Base-by-base conservation (phyloP, 2,329 filamentous ascomycete species). In the Aspergillus hortae region DNA sequence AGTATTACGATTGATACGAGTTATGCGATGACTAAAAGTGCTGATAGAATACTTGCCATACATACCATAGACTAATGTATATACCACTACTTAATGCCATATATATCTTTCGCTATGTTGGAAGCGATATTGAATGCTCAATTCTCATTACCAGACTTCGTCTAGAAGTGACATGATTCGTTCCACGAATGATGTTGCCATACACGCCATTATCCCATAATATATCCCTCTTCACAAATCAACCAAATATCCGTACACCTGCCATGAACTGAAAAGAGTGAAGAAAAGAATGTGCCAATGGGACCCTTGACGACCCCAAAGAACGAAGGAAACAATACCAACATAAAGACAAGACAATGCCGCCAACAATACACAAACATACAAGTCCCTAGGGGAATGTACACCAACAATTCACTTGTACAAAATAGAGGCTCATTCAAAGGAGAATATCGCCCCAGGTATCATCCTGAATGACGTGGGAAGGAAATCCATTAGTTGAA, bases 331-430 rank as follows among this genome's bases (percentile, higher is more conserved):
- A 44, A 43, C 44, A 51, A 48, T 44, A 51, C 53, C 46, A 55
- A 30, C 21, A 17, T 49, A 49, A 58, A 61, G 40, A 56, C 57
- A 48, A 56, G 59, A 64, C 45, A 57, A 52, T 42, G 58, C 53
- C 51, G 50, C 57, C 57, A 53, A 64, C 49, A 60, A 59, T 52
- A 54, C 46, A 63, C 35, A 38, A 35, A 35, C 35, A 59, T 46
- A 56, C 53, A 57, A 51, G 14, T 19, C 36, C 44, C 48, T 33
- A 44, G 46, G 35, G 41, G 27, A 32, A 42, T 52, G 50, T 53
- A 57, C 52, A 59, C 53, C 53, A 59, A 56, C 48, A 50, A 17
- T 30, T 49, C 44, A 46, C 41, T 54, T 58, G 49, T 67, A 63
- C 53, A 67, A 66, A 56, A 52, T 23, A 46, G 27, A 48, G 35